These are phyloP conservation scores for Phytopythium ostracodes DNA, from an alignment of 352 stramenopile species.

Conservation along the genomic window DNA sequence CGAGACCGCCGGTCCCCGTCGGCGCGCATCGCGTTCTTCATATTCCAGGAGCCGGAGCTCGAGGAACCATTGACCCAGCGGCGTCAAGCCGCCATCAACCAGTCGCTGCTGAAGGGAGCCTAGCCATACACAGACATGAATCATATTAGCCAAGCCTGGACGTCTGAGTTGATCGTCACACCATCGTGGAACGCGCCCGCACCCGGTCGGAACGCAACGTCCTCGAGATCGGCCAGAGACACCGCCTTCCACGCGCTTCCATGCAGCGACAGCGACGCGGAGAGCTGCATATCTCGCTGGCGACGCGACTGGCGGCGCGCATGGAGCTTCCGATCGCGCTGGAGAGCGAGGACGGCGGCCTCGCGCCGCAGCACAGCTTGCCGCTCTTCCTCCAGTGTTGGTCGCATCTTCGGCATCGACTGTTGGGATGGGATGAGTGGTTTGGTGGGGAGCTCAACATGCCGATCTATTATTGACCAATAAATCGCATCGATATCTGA, in stretches of 20 bases:
- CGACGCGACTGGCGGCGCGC: slow-evolving; percentile 14
- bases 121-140: slow-evolving; percentile 7
- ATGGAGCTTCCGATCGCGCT: slow-evolving; percentile 10
- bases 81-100: slow-evolving; percentile 11
- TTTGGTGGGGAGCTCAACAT: not conserved
- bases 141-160: not conserved
- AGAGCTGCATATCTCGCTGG: not conserved
- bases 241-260: not conserved
- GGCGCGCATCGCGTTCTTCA: not conserved
- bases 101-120: slow-evolving; percentile 46
- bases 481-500: not conserved
- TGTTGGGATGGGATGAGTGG: not conserved
- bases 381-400: not conserved
- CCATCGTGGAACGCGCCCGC: not conserved
- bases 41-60: slow-evolving; percentile 33
- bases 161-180: not conserved
- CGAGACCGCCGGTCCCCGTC: not conserved
- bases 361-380: slow-evolving; percentile 3
- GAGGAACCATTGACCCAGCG: slow-evolving; percentile 34
- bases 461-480: not conserved
- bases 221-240: slow-evolving; percentile 17
- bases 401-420: not conserved
- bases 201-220: slow-evolving; percentile 25
- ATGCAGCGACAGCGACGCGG: not conserved
- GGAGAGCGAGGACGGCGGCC: slow-evolving; percentile 5